Evolutionary conservation across 371 early-diverging fungal genomes (phyloP), one percentile per base, ranked within the genome.

Genomic region (Syncephalastrum monosporum): DNA sequence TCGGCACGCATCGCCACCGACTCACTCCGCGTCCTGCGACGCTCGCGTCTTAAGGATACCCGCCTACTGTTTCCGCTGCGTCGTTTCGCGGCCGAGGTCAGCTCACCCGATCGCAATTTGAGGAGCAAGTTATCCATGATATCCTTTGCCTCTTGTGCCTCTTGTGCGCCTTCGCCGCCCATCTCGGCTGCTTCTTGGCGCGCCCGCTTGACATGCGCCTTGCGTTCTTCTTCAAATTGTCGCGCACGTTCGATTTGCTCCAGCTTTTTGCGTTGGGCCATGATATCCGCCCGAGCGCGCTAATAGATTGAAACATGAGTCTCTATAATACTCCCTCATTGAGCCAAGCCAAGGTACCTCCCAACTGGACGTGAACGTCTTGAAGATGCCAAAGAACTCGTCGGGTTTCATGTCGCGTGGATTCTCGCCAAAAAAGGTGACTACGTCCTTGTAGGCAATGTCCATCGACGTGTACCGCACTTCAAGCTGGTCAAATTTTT

Each of bases 361-460:
- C 65, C 90, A 91, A 64, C 88, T 87, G 0, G 87, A 77, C 6
- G 81, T 79, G 50, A 92, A 92, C 5, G 89, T 89, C 65, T 90
- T 89, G 77, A 91, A 92, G 27, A 92, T 83, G 15, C 87, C 86
- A 80, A 93, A 92, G 78, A 91, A 94, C 61, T 93, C 95, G 60
- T 96, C 95, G 0, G 92, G 91, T 48, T 90, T 89, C 75, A 85
- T 90, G 16, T 80, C 71, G 5, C 68, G 68, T 17, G 92, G 77
- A 50, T 95, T 91, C 66, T 96, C 96, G 24, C 95, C 95, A 66
- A 83, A 93, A 50, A 85, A 86, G 5, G 77, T 72, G 19, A 92
- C 86, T 2, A 87, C 80, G 48, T 88, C 84, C 55, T 83, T 80
- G 57, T 89, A 90, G 1, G 82, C 65, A 10, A 81, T 69, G 56